phyloP scores from a whole-genome alignment of 192 early-diverging fungal genomes.

The Coemansia sp. region DNA sequence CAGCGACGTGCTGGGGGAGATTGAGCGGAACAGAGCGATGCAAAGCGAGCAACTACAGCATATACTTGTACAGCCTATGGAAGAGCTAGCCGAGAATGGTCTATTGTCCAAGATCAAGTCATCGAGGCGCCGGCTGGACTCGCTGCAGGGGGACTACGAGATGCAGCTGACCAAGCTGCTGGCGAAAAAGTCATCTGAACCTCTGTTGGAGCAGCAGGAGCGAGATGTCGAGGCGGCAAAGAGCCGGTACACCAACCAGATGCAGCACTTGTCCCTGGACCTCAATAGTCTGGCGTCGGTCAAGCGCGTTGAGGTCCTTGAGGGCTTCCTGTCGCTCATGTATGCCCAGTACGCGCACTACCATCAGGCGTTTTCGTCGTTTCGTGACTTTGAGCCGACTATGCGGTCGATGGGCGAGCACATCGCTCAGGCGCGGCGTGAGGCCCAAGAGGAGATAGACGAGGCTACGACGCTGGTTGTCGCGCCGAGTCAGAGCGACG shows the following conservation, averaged over 20 bases:
- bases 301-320: slow-evolving; percentile 72
- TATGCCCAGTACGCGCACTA: slow-evolving; percentile 83
- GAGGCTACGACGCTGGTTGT: slow-evolving; percentile 28
- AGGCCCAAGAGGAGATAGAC: slow-evolving; percentile 18
- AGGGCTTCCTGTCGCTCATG: slow-evolving; percentile 66
- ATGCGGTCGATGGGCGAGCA: slow-evolving; percentile 70
- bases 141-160: slow-evolving; percentile 50
- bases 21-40: slow-evolving; percentile 49
- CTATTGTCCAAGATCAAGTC: slow-evolving; percentile 26
- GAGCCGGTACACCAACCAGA: slow-evolving; percentile 65
- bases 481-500: slow-evolving; percentile 2
- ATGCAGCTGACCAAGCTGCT: slow-evolving; percentile 38
- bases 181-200: slow-evolving; percentile 30
- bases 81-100: slow-evolving; percentile 64
- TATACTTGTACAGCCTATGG: slow-evolving; percentile 73
- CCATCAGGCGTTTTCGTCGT: slow-evolving; percentile 80
- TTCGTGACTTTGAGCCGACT: slow-evolving; percentile 80
- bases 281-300: slow-evolving; percentile 76
- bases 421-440: slow-evolving; percentile 22
- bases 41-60: slow-evolving; percentile 65
- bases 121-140: slow-evolving; percentile 23
- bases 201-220: slow-evolving; percentile 37
- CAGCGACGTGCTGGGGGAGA: slow-evolving; percentile 30
- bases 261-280: slow-evolving; percentile 67
- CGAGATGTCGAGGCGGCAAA: slow-evolving; percentile 65